A percentile compares a stretch with the other conserved stretches of the same genome.
phyloP scores from a whole-genome alignment of 1,139 yeast species.

The Debaryomyces udenii region DNA sequence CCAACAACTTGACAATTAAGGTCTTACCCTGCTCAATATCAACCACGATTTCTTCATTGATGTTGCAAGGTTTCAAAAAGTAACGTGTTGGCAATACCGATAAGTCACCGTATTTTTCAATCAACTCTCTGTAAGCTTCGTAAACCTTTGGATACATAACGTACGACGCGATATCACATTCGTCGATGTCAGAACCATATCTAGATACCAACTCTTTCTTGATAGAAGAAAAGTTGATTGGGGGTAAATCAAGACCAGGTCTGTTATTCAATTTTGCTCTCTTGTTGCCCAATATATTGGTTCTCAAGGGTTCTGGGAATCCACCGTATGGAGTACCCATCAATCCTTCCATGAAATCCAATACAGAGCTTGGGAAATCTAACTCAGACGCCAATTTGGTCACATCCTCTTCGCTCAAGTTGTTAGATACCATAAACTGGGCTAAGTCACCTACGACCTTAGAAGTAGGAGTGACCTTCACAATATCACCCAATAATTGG shows the following conservation, averaged over 20 bases:
- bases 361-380: conserved; percentile 97
- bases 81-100: conserved; percentile 90
- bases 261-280: conserved; percentile 86
- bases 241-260: conserved; percentile 88
- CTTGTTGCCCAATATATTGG: conserved; percentile 79
- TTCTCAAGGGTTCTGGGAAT: conserved; percentile 97
- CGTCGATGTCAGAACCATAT: conserved; percentile 64
- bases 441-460: conserved; percentile 99
- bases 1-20: conserved; percentile 86
- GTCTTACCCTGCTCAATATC: conserved; percentile 95
- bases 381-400: conserved; percentile 81
- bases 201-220: conserved; percentile 71
- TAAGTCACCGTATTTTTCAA: conserved; percentile 85
- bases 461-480: conserved; percentile 97
- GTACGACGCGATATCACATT: conserved; percentile 90
- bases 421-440: conserved; percentile 97
- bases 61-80: conserved; percentile 82
- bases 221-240: conserved; percentile 74
- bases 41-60: conserved; percentile 87
- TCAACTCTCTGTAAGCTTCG: conserved; percentile 77
- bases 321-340: conserved; percentile 99
- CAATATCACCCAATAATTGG: conserved; percentile 88
- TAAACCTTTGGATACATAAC: conserved; percentile 98
- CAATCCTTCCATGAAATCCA: conserved; percentile 97
- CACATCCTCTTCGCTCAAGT: conserved; percentile 83